These are phyloP conservation scores for Penicillium paxilli DNA, from an alignment of 495 filamentous ascomycete genomes.

Conservation along the genomic window DNA sequence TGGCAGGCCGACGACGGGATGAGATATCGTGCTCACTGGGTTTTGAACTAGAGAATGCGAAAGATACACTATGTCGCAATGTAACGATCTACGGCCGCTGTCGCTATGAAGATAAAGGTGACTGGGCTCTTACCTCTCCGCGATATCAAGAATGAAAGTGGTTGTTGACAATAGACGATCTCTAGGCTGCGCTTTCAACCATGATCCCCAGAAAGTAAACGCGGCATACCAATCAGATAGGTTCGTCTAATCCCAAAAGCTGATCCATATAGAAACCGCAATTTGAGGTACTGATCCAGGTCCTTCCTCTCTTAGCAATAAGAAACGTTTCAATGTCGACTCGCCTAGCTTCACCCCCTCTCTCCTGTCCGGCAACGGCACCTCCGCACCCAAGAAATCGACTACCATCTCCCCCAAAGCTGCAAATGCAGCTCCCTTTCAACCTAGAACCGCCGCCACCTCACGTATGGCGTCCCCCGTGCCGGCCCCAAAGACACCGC, in stretches of 20 bases:
- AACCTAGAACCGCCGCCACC: slow-evolving; percentile 58
- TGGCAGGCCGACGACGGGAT: not conserved
- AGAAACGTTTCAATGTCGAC: slow-evolving; percentile 90
- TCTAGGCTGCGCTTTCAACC: slow-evolving; percentile 83
- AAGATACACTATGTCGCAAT: slow-evolving; percentile 90
- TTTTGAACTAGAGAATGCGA: slow-evolving; percentile 58
- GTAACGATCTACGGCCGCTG: slow-evolving; percentile 93
- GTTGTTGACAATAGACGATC: slow-evolving; percentile 27
- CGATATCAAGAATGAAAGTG: slow-evolving; percentile 3
- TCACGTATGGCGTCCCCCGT: slow-evolving; percentile 37
- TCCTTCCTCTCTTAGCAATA: slow-evolving; percentile 41
- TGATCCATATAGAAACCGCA: too few species aligned
- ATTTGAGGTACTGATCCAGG: not conserved
- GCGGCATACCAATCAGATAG: slow-evolving; percentile 55
- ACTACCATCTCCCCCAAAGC: slow-evolving; percentile 80
- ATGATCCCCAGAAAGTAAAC: slow-evolving; percentile 67
- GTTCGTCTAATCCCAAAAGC: slow-evolving; percentile 42
- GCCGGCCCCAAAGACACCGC: slow-evolving; percentile 8
- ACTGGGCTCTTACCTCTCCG: not conserved
- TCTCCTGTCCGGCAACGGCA: slow-evolving; percentile 49
- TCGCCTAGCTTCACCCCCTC: slow-evolving; percentile 93
- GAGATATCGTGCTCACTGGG: slow-evolving; percentile 4
- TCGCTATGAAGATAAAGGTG: slow-evolving; percentile 83
- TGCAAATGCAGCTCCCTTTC: slow-evolving; percentile 89
- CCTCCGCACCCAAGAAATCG: slow-evolving; percentile 56